phyloP scores from a whole-genome alignment of 805 yeast species.

The Cyberlindnera xishuangbannaensis region DNA sequence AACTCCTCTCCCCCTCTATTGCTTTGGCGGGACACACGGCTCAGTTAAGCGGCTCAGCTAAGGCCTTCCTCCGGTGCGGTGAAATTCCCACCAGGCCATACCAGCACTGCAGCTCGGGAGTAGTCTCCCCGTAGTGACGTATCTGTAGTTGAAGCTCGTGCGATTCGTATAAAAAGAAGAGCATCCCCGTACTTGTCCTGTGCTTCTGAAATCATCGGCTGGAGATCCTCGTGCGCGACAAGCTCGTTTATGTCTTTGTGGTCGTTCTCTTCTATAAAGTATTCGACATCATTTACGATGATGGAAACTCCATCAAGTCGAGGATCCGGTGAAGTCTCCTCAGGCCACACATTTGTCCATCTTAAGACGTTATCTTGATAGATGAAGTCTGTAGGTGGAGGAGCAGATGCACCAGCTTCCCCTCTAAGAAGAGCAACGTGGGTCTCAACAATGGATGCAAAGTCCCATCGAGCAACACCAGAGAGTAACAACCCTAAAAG shows the following conservation, averaged over 20 bases:
- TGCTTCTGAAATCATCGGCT: conserved; percentile 19
- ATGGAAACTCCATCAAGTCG: conserved; percentile 46
- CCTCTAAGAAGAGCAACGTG: conserved; percentile 58
- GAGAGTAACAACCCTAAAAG: conserved; percentile 73
- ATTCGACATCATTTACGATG: conserved; percentile 73
- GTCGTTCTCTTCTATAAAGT: conserved; percentile 51
- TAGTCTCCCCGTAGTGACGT: conserved; percentile 49
- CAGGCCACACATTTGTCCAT: conserved; percentile 15
- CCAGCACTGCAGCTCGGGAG: conserved; percentile 53
- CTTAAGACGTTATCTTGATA: conserved; percentile 26
- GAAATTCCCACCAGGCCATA: conserved; percentile 58
- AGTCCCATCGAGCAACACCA: conserved; percentile 91
- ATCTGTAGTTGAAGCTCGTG: conserved; percentile 33
- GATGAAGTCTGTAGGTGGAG: conserved; percentile 44
- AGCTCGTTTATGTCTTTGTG: conserved; percentile 38
- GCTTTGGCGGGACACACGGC: too few species aligned
- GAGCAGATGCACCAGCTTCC: conserved; percentile 51
- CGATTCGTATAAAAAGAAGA: conserved; percentile 50
- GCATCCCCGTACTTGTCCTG: conserved; percentile 30
- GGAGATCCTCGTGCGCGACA: conserved; percentile 27
- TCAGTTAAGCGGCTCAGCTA: too few species aligned
- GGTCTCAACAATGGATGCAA: conserved; percentile 84
- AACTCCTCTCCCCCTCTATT: too few species aligned
- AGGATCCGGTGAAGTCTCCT: conserved; percentile 3
- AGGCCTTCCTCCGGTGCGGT: conserved; percentile 45